Conservation (phyloP, 2,329 filamentous ascomycete genomes). For the Penicillium sp. region DNA sequence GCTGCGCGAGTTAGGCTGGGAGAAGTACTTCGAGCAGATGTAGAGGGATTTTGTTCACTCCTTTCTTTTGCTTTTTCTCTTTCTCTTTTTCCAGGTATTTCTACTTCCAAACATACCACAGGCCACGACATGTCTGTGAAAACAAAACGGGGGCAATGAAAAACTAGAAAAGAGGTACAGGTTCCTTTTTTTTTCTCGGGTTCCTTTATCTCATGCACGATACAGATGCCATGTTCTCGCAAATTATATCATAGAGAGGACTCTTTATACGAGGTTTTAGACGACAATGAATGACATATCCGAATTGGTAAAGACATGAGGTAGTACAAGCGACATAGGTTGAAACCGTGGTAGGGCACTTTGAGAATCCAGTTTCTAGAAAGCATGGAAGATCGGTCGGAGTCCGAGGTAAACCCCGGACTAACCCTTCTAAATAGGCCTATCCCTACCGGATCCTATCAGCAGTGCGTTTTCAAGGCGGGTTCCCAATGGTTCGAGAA, state of each 20-base stretch:
- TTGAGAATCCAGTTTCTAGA: background rate
- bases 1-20: constrained; percentile 48
- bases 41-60: constrained; percentile 24
- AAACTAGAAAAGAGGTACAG: background rate
- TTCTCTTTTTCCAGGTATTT: background rate
- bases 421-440: background rate
- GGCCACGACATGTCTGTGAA: background rate
- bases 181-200: background rate
- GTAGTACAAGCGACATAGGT: no score
- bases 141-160: background rate
- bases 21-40: constrained; percentile 52
- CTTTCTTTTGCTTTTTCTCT: no score
- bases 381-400: background rate
- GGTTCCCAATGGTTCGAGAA: background rate
- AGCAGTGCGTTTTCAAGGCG: background rate
- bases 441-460: background rate
- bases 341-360: no score
- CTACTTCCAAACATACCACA: background rate
- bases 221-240: constrained; percentile 3
- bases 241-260: constrained; percentile 18
- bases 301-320: background rate
- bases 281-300: constrained; percentile 28
- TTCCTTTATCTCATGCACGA: constrained; percentile 1
- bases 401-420: background rate
- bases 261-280: constrained; percentile 20